phyloP scores from a whole-genome alignment of 2,329 filamentous ascomycete species.

The Alternaria gaisen region DNA sequence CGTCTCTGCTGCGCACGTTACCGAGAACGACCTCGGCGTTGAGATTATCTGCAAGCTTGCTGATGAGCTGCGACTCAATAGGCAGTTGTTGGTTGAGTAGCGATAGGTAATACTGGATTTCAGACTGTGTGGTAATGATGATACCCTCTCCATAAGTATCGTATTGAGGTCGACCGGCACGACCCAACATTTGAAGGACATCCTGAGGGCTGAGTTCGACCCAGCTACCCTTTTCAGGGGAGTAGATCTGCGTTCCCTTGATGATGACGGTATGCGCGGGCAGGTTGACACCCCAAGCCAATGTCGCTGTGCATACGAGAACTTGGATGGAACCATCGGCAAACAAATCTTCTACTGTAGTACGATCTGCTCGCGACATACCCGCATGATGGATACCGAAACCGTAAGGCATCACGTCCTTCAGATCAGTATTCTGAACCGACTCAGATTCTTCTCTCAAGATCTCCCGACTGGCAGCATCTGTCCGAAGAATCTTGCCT shows the following conservation, averaged over 20 bases:
- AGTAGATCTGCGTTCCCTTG: constrained; percentile 98
- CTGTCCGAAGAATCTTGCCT: constrained; percentile 90
- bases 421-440: constrained; percentile 85
- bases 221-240: constrained; percentile 98
- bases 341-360: constrained; percentile 94
- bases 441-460: constrained; percentile 83
- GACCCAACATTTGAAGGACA: constrained; percentile 97
- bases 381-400: constrained; percentile 99
- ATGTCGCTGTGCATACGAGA: constrained; percentile 94
- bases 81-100: constrained; percentile 96
- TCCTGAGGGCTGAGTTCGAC: constrained; percentile 97
- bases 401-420: constrained; percentile 93
- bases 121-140: constrained; percentile 93
- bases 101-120: constrained; percentile 97
- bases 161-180: constrained; percentile 94
- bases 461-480: constrained; percentile 90
- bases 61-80: constrained; percentile 95
- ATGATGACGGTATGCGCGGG: constrained; percentile 98
- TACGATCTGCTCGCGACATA: constrained; percentile 94
- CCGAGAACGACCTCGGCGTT: constrained; percentile 97
- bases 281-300: constrained; percentile 98
- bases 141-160: constrained; percentile 99
- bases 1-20: constrained; percentile 88
- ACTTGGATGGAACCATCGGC: constrained; percentile 91
- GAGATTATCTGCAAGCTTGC: constrained; percentile 91